A percentile compares a stretch with the other conserved stretches of the same genome.
phyloP scores from a whole-genome alignment of 257 asterid genomes.

The Galeopsis tetrahit region DNA sequence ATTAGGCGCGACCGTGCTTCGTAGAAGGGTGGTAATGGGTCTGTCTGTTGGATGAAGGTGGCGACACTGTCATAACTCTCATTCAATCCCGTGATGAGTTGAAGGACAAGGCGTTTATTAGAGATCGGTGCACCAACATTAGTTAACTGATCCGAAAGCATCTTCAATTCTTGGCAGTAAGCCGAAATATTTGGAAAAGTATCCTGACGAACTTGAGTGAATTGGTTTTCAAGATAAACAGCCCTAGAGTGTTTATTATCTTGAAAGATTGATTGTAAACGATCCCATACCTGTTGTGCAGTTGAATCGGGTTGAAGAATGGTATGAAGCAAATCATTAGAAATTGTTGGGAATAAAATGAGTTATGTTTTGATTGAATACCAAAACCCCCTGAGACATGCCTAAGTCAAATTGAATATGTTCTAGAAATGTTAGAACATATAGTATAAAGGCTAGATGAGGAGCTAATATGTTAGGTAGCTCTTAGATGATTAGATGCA shows the following conservation, averaged over 20 bases:
- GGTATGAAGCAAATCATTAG: slow-evolving; percentile 25
- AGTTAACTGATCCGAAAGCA: slow-evolving; percentile 10
- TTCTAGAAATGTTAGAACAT: too few relatives aligned
- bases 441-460: too few relatives aligned
- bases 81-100: too few relatives aligned
- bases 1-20: background rate
- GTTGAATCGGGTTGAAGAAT: too few relatives aligned
- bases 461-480: too few relatives aligned
- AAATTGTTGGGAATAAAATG: background rate
- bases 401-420: too few relatives aligned
- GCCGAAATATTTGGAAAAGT: slow-evolving; percentile 6
- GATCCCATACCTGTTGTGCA: slow-evolving; percentile 15
- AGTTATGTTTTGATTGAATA: too few relatives aligned
- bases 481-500: too few relatives aligned
- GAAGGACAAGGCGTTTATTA: background rate
- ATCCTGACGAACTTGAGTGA: background rate
- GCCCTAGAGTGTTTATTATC: slow-evolving; percentile 26
- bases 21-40: background rate
- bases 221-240: slow-evolving; percentile 12
- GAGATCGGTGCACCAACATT: slow-evolving; percentile 28
- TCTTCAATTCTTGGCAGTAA: slow-evolving; percentile 22
- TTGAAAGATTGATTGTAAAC: slow-evolving; percentile 1
- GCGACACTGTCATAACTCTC: too few relatives aligned
- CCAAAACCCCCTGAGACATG: too few relatives aligned
- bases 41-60: background rate